Conservation (phyloP, 2,329 filamentous ascomycete genomes). For the Botrytis medusae region DNA sequence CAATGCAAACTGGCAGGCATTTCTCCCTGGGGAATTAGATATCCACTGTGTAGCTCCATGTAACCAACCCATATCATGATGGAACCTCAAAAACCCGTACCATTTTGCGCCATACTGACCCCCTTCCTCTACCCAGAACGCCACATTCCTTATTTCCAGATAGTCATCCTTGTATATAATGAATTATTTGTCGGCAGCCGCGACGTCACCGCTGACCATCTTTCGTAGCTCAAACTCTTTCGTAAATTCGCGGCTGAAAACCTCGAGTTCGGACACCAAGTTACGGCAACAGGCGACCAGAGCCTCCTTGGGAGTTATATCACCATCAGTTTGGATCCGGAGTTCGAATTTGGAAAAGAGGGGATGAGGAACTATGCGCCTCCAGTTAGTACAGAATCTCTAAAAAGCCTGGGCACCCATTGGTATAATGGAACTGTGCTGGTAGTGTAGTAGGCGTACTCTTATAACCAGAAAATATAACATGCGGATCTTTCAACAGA, state of each 20-base stretch:
- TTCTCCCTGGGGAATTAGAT: background rate
- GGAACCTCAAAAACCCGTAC: background rate
- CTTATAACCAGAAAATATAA: slow-evolving; percentile 92
- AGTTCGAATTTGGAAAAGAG: slow-evolving; percentile 60
- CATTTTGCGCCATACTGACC: slow-evolving; percentile 3
- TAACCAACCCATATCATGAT: slow-evolving; percentile 8
- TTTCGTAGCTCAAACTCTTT: slow-evolving; percentile 88
- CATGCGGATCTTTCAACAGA: slow-evolving; percentile 78
- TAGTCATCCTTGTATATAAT: slow-evolving; percentile 3
- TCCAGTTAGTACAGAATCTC: background rate
- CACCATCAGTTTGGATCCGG: slow-evolving; percentile 89
- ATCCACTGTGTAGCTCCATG: background rate
- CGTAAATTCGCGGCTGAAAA: slow-evolving; percentile 82
- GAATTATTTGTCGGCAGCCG: slow-evolving; percentile 24
- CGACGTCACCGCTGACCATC: slow-evolving; percentile 59
- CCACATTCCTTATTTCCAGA: background rate
- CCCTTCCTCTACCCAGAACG: background rate
- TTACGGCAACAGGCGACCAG: slow-evolving; percentile 78
- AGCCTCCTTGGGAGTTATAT: slow-evolving; percentile 84
- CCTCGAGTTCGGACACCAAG: slow-evolving; percentile 76
- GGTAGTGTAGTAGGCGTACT: slow-evolving; percentile 52
- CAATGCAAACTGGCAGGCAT: background rate
- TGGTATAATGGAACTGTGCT: slow-evolving; percentile 21
- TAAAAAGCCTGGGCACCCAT: background rate
- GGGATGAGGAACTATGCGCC: slow-evolving; percentile 42